Base-by-base conservation (phyloP, 208 protist species). In the Leishmania braziliensis region DNA sequence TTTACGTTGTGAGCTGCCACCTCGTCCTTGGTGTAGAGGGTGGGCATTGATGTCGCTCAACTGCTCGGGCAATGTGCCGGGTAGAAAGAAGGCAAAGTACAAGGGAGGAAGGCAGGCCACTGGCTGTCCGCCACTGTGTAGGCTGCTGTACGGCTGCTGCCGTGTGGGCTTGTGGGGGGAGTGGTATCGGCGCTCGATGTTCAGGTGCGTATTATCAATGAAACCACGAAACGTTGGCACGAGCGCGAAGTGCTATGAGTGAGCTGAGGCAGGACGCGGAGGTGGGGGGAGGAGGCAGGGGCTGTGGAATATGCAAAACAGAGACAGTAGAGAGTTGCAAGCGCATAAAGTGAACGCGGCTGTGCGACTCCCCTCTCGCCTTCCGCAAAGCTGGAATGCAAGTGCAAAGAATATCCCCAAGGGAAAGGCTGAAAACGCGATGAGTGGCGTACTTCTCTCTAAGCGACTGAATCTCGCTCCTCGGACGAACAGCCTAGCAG, bases 1-100 rank as follows among this genome's bases (percentile, higher is more conserved):
- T 85, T 88, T 8, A 63, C 79, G 84, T 90, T 91, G 85, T 97
- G 90, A 79, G 86, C 75, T 39, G 89, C 87, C 56, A 97, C 88
- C 62, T 96, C 79, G 5, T 82, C 88, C 63, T 77, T 85, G 6
- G 87, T 89, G 81, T 88, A 90, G 75, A 81, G 82, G 14, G 72
- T 60, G 4, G 85, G 65, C 86, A 86, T 88, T 0, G 74, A 33
- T 3, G 23, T 26, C n/a, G 20, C 69, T 73, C 23, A 33, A 39
- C 62, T 3, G 29, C 26, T 36, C 62, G 1, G 29, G 26, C 58
- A 43, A 46, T 29, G 69, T 29, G 69, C 46, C 23, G 9, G 43
- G 46, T 53, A 14, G 3, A 29, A 50, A 50, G 5, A 1, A 54
- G 10, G 33, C 18, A 48, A 33, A 8, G 5, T 33, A 53, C 5